Evolutionary conservation across 169 alveolate species (phyloP).

Genomic region (Plasmodium reichenowi): DNA sequence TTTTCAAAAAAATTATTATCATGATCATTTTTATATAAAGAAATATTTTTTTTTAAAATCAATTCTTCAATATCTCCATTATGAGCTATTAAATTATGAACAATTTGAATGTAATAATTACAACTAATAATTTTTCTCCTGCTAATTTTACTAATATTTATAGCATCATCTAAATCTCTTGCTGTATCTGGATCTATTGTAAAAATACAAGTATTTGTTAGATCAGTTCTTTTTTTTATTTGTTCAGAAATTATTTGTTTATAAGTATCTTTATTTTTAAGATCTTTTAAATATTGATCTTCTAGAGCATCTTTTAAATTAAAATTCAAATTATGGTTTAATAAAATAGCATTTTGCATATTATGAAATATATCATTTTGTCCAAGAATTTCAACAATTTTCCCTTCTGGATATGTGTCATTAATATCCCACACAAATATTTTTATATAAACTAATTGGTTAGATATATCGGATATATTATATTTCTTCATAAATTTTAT

Average conservation of each 20-base stretch:
- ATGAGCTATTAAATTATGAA: slow-evolving; percentile 57
- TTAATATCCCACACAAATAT: slow-evolving; percentile 37
- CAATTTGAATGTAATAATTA: slow-evolving; percentile 47
- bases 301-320: slow-evolving; percentile 68
- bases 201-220: slow-evolving; percentile 70
- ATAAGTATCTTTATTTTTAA: slow-evolving; percentile 22
- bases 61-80: slow-evolving; percentile 73
- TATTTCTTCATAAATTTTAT: slow-evolving; percentile 34
- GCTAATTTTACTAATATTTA: slow-evolving; percentile 65
- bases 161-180: slow-evolving; percentile 86
- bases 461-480: slow-evolving; percentile 30
- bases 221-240: slow-evolving; percentile 44
- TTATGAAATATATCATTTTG: slow-evolving; percentile 67
- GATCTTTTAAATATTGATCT: slow-evolving; percentile 41
- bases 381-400: slow-evolving; percentile 58
- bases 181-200: slow-evolving; percentile 88
- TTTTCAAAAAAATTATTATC: slow-evolving; percentile 28
- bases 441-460: slow-evolving; percentile 49
- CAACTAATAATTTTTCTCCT: slow-evolving; percentile 25
- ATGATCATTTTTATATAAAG: slow-evolving; percentile 47
- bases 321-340: slow-evolving; percentile 41
- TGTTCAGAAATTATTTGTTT: slow-evolving; percentile 42
- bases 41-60: slow-evolving; percentile 49
- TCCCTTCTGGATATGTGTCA: slow-evolving; percentile 55
- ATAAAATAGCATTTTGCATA: slow-evolving; percentile 73